Conservation (phyloP, 1,139 yeast genomes). For the Geotrichum restrictum region DNA sequence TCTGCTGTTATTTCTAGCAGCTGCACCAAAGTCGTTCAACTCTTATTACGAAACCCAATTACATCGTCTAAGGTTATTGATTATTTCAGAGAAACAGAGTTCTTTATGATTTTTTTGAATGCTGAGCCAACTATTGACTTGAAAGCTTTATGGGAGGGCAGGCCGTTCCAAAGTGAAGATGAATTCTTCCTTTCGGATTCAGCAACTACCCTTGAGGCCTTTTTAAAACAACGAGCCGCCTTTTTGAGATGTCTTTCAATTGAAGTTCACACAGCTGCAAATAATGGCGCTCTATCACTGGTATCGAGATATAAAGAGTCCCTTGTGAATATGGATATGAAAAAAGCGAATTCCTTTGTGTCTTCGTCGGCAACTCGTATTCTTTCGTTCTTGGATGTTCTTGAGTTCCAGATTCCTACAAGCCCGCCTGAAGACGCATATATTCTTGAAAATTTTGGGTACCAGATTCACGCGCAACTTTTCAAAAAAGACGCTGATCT, state of each 20-base stretch:
- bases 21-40: constrained; percentile 57
- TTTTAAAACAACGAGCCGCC: constrained; percentile 58
- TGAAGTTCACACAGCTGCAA: constrained; percentile 63
- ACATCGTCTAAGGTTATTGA: constrained; percentile 53
- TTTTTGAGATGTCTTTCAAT: constrained; percentile 66
- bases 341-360: constrained; percentile 28
- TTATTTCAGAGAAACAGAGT: constrained; percentile 49
- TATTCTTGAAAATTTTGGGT: constrained; percentile 16
- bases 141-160: constrained; percentile 51
- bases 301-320: constrained; percentile 52
- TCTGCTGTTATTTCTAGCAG: constrained; percentile 57
- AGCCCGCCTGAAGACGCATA: not conserved
- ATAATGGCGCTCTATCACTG: constrained; percentile 51
- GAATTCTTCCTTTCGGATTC: constrained; percentile 35
- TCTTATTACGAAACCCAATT: constrained; percentile 53
- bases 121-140: constrained; percentile 53
- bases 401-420: constrained; percentile 49
- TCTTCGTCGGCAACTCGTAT: constrained; percentile 53
- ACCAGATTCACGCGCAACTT: constrained; percentile 15
- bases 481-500: constrained; percentile 9
- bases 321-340: constrained; percentile 43
- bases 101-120: constrained; percentile 52
- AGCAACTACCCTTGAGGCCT: constrained; percentile 55
- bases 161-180: constrained; percentile 41
- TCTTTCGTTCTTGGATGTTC: constrained; percentile 62